These are phyloP conservation scores for Zelonia costaricensis DNA, from an alignment of 208 protist genomes.

Conservation along the genomic window DNA sequence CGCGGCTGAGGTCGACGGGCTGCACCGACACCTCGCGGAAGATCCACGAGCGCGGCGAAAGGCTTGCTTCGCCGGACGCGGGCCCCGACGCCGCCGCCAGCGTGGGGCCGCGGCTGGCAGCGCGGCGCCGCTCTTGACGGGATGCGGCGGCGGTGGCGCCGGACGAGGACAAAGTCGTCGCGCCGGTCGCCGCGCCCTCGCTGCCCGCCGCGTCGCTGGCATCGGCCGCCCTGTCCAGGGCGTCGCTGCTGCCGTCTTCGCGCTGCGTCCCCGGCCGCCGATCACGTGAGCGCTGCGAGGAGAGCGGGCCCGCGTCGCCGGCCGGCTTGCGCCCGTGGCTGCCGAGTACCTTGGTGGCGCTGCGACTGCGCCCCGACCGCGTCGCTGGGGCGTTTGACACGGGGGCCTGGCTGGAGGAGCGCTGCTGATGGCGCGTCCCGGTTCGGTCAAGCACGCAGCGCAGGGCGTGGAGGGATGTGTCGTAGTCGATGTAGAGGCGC, in stretches of 20 bases:
- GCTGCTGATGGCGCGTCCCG: neutral
- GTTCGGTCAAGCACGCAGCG: conserved; percentile 25
- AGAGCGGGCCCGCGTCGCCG: neutral
- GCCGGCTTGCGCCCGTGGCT: neutral
- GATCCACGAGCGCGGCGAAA: conserved; percentile 24
- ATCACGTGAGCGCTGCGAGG: neutral
- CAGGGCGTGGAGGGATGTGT: conserved; percentile 27
- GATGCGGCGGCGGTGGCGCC: too few relatives aligned
- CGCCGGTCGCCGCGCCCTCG: neutral
- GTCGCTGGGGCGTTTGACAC: too few relatives aligned
- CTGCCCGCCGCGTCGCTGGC: neutral
- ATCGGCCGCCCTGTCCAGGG: too few relatives aligned
- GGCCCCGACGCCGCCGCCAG: neutral
- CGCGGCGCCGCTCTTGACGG: too few relatives aligned
- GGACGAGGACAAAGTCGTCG: too few relatives aligned
- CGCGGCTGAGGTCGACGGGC: conserved; percentile 42
- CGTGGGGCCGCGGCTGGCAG: too few relatives aligned
- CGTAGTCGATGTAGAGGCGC: conserved; percentile 18
- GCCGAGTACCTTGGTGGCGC: neutral
- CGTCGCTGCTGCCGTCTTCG: too few relatives aligned
- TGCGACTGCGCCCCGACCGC: neutral
- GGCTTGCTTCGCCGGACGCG: neutral
- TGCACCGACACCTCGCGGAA: conserved; percentile 31
- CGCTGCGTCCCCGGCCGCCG: neutral
- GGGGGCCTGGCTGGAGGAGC: neutral